Conservation (phyloP, 73 alveolate species). For the Tetrahymena thermophila region DNA sequence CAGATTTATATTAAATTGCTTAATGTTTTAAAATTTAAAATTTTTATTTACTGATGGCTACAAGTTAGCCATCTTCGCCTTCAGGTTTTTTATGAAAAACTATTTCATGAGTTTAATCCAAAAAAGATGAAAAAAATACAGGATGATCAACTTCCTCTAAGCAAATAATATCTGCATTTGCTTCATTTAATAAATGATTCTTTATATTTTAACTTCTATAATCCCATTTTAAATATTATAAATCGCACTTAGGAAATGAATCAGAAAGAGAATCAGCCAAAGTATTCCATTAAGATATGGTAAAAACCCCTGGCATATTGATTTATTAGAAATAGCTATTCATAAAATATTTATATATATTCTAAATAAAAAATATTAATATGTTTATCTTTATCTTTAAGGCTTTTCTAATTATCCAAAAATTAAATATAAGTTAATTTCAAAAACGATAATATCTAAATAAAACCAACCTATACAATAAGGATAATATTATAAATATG, state of each 20-base stretch:
- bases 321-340: neutral
- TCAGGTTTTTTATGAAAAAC: neutral
- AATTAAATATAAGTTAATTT: no score
- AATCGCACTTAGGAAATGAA: neutral
- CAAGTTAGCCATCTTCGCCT: neutral
- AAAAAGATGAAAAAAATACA: neutral
- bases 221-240: neutral
- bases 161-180: neutral
- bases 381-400: no score
- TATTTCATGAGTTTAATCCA: neutral
- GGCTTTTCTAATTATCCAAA: no score
- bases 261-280: neutral
- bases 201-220: neutral
- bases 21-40: neutral
- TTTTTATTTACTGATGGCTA: neutral
- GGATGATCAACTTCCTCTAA: neutral
- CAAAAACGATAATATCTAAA: no score
- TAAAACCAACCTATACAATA: no score
- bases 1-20: neutral
- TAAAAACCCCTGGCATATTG: neutral
- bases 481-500: no score
- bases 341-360: neutral
- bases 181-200: neutral
- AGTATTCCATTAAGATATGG: neutral
- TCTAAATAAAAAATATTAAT: no score